These are phyloP conservation scores for Thermothelomyces thermophilus DNA, from an alignment of 2,329 filamentous ascomycete species.

Conservation along the genomic window DNA sequence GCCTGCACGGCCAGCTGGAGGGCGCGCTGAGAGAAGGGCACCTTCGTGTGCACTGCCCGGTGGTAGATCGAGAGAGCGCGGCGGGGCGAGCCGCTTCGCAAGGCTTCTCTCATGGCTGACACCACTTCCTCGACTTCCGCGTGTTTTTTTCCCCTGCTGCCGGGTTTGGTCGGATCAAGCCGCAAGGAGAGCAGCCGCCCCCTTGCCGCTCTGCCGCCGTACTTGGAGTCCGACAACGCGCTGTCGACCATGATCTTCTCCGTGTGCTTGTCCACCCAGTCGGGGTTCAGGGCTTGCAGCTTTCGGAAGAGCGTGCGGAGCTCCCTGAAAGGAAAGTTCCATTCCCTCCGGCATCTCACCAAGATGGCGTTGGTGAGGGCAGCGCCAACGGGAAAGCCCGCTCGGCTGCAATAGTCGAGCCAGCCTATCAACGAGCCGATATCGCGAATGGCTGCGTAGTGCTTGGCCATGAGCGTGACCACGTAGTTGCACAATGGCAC, in stretches of 20 bases:
- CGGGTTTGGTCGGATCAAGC: constrained; percentile 21
- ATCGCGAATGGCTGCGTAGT: constrained; percentile 36
- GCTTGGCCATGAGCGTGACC: constrained; percentile 39
- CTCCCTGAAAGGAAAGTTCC: constrained; percentile 33
- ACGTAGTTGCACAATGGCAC: constrained; percentile 32
- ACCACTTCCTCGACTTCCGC: constrained; percentile 30
- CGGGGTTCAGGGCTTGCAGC: constrained; percentile 30
- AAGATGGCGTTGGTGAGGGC: constrained; percentile 37
- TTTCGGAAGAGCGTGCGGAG: constrained; percentile 31
- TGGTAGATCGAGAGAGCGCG: constrained; percentile 36
- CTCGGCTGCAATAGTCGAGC: constrained; percentile 34
- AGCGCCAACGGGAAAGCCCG: constrained; percentile 33
- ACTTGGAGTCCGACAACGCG: constrained; percentile 29
- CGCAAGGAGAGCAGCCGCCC: constrained; percentile 26
- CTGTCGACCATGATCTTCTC: constrained; percentile 34
- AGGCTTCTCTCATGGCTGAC: constrained; percentile 36
- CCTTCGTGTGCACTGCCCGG: constrained; percentile 29
- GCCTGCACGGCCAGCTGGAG: constrained; percentile 44
- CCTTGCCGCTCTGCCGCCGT: constrained; percentile 13
- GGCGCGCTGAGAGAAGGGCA: constrained; percentile 35
- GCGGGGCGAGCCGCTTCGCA: constrained; percentile 29
- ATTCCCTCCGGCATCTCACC: constrained; percentile 32
- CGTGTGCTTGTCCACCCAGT: constrained; percentile 34
- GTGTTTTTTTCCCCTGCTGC: constrained; percentile 26
- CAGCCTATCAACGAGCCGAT: constrained; percentile 34